Evolutionary conservation across 108 stramenopile species (phyloP), one percentile per base, ranked within the genome.

Genomic region (Pseudonitzschia multiseries): DNA sequence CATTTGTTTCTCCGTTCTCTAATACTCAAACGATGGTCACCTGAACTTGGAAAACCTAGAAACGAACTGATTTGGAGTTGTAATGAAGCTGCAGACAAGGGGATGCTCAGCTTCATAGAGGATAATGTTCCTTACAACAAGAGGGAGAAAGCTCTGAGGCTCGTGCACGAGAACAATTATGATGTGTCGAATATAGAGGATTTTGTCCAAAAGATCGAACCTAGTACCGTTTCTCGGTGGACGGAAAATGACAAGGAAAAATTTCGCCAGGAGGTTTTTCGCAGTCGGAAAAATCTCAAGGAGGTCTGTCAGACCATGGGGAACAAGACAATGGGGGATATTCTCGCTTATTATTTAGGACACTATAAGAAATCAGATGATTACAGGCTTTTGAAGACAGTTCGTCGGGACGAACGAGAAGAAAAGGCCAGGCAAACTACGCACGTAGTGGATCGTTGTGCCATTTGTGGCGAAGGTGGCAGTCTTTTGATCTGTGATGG

Each of bases 401-500:
- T 84, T 8, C 74, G 78, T 43, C 18, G 31, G 10, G 70, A 83
- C 21, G 86, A 84, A 69, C 53, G 77, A 40, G 51, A 44, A 4
- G 64, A 73, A 43, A 79, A 74, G 29, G 74, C 67, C 17, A 57
- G 46, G 13, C 46, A 41, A 29, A 60, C 36, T 27, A 73, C 72
- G 1, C 79, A 80, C 32, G 81, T 70, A 17, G 56, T 76, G 36
- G 85, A 89, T 68, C 80, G 79, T 4, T 93, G 92, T 68, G 81
- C 66, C 27, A 74, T 84, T 65, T 93, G 92, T 64, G 87, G 87
- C 18, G 85, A 89, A 26, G 92, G 92, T 18, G 92, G 92, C 1
- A 87, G 69, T 41, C 83, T 94, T n/a, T 70, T 94, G 10, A 87
- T 88, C 42, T 94, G 93, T 56, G 93, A 94, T 74, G 83, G 86